Conservation (phyloP, 2,329 filamentous ascomycete species). For the Neopestalotiopsis sp. region DNA sequence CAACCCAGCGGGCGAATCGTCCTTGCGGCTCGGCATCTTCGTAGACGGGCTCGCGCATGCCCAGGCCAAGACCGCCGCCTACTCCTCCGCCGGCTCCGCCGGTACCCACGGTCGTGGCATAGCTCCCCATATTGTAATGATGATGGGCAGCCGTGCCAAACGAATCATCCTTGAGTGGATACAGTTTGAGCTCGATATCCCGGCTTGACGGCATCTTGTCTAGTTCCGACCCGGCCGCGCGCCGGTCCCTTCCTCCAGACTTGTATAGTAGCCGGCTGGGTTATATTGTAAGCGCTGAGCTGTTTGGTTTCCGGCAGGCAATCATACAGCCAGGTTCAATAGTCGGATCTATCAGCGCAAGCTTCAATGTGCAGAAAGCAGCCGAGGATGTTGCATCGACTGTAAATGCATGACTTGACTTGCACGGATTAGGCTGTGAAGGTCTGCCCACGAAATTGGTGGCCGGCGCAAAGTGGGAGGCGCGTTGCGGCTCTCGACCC, state of each 20-base stretch:
- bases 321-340: too few relatives aligned
- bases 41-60: slow-evolving; percentile 56
- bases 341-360: background rate
- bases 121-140: slow-evolving; percentile 8
- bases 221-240: background rate
- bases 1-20: slow-evolving; percentile 52
- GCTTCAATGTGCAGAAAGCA: background rate
- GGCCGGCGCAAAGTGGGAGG: background rate
- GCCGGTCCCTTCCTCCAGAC: too few relatives aligned
- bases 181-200: slow-evolving; percentile 16
- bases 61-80: slow-evolving; percentile 52
- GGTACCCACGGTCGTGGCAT: slow-evolving; percentile 9
- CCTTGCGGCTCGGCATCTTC: slow-evolving; percentile 40
- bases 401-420: slow-evolving; percentile 2
- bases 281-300: too few relatives aligned
- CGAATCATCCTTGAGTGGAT: slow-evolving; percentile 15
- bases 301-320: too few relatives aligned
- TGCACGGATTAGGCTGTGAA: too few relatives aligned
- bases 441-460: too few relatives aligned
- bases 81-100: slow-evolving; percentile 21
- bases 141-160: slow-evolving; percentile 9
- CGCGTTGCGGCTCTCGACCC: background rate
- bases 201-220: slow-evolving; percentile 16
- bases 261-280: too few relatives aligned
- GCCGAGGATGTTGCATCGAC: background rate